Base-by-base conservation (phyloP, 805 yeast genomes). In the Nakazawaea wyomingensis region DNA sequence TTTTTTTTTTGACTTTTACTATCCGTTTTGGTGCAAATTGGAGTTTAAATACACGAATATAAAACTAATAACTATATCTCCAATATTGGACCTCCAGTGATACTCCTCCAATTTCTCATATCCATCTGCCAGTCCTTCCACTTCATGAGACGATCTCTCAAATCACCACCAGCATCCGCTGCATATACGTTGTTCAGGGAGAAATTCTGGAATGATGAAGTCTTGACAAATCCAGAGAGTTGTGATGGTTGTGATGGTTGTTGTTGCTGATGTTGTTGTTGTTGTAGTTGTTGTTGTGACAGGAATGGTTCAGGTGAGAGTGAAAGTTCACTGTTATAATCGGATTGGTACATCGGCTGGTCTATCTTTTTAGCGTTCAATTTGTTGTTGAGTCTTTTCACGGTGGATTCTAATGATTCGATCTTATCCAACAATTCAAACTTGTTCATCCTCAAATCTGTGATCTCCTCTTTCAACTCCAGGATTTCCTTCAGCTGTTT, bases 61-160 rank as follows among this genome's bases (percentile, higher is more conserved):
- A 24, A 24, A 10, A 24, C 10, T 7, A 24, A 24, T 10, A 7
- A 24, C 20, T 55, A 74, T 33, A 71, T 54, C 36, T 77, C 79
- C 11, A 82, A 65, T 4, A 72, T 56, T 3, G 85, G 81, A 2
- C 89, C 89, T 40, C 73, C 65, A 1, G 87, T 88, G 14, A 77
- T 68, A 40, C 81, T 74, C 55, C 83, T 72, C 97, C 97, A 90
- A 11, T 59, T 53, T 20, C 86, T 72, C 95, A 90, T 85, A 55
- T 90, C 96, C 3, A 88, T 74, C 55, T 83, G 87, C 89, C 90
- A 90, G 38, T 77, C 80, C 50, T 79, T 80, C 95, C 95, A 90
- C 50, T 77, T 78, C 56, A 71, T 68, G 50, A 90, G 62, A 35
- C 74, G 69, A 43, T 78, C 81, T 48, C 73, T 68, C 49, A 77